Evolutionary conservation across 257 asterid genomes (phyloP), one percentile per base, ranked within the genome.

Genomic region (Thymus quinquecostatus): DNA sequence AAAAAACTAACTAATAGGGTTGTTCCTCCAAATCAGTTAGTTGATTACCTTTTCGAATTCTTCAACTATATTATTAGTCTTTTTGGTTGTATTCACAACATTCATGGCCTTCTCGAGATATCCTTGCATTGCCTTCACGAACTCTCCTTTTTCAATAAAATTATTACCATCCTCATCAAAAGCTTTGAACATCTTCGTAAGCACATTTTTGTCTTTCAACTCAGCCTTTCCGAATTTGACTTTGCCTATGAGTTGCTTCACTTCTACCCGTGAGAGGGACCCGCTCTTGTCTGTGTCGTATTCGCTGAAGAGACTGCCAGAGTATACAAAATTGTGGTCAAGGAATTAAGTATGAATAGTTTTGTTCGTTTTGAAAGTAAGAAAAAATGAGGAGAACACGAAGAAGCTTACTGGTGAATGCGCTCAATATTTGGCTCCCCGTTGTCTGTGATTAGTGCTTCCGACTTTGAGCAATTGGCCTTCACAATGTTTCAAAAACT

Each of bases 381-480:
- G n/a, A n/a, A n/a, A n/a, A n/a, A n/a, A n/a, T n/a, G n/a, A n/a
- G n/a, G n/a, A n/a, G n/a, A n/a, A n/a, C n/a, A n/a, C n/a, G n/a
- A 43, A 11, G 32, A 66, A 30, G 13, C 59, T 71, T 74, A 82
- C 88, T 10, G 57, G 70, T 77, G 57, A 66, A 86, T 84, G 38
- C 77, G 78, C 54, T 86, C 86, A 0, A 63, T 49, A 50, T 84
- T 77, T 36, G 88, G 92, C 76, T 78, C 83, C 70, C 92, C 92
- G 5, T 84, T 85, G 1, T 73, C 63, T 8, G 82, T 75, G 75
- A 77, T 69, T 5, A 86, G 83, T 61, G 70, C 58, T 77, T 84
- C 74, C 10, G 83, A 68, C 78, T 68, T 79, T 54, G n/a, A 82
- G 74, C 47, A 81, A 9, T 12, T 80, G 72, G 27, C 72, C 78